Base-by-base conservation (phyloP, 2,329 filamentous ascomycete genomes). In the Capronia americana region DNA sequence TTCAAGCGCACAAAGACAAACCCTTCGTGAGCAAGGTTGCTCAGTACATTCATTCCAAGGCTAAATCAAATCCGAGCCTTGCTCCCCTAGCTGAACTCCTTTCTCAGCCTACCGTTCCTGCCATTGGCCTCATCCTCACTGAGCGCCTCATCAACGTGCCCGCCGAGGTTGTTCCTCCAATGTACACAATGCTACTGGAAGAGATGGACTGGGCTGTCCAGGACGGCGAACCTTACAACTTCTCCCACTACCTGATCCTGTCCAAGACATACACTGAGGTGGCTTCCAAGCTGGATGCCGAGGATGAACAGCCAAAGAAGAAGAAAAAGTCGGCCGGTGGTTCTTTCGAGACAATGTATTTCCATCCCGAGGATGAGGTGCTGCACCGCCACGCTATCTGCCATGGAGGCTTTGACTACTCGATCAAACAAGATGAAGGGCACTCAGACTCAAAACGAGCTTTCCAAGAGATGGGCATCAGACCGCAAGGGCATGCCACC, bases 141-240 rank as follows among this genome's bases (percentile, higher is more conserved):
- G 95, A 99, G 79, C 88, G 94, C 24, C 84, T 98, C 74, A 93
- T 99, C 83, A 99, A 99, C 82, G 93, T 97, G 84, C 95, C 95
- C n/a, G 84, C 92, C 17, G 92, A 98, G 79, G 89, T 97, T 69
- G 88, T 93, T 14, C 94, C 95, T 32, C 94, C 95, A 3, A 91
- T 98, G 87, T 98, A 97, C 85, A 88, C 86, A 58, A 97, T 97
- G 92, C 86, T 99, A 58, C 83, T 92, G 57, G 93, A 98, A 75
- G 95, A 99, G 84, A 89, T 99, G 58, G 85, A 90, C 74, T 93
- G 90, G 76, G 95, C 95, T 0, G 82, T 97, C 2, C 89, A 96
- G 76, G 93, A 97, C 76, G 90, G 91, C 75, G 93, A 98, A 79
- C 93, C 93, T 0, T 98, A 97, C 79, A 85, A 89, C 63, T 99